Evolutionary conservation across 2,329 filamentous ascomycete genomes (phyloP).

Genomic region (Ascochyta clinopodiicola): DNA sequence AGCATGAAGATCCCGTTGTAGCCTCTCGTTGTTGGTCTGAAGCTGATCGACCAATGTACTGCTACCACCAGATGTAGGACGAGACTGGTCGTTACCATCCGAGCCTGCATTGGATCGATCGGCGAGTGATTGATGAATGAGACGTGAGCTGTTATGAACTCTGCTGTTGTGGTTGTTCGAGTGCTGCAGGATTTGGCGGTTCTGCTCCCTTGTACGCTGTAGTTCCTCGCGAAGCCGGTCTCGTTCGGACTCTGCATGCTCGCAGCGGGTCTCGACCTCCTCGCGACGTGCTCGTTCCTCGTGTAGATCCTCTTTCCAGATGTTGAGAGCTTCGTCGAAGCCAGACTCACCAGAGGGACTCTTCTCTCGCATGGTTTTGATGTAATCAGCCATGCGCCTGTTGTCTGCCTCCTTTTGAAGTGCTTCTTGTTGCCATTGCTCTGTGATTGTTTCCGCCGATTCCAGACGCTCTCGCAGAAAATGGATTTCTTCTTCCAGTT

Average conservation of each 20-base stretch:
- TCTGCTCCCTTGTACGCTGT: conserved; percentile 66
- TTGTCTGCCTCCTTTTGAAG: conserved; percentile 84
- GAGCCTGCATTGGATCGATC: conserved; percentile 49
- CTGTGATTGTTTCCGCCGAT: conserved; percentile 81
- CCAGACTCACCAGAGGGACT: conserved; percentile 46
- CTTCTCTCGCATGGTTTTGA: conserved; percentile 66
- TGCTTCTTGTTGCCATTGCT: conserved; percentile 78
- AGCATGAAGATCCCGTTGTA: conserved; percentile 89
- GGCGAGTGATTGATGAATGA: conserved; percentile 48
- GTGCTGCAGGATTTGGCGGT: conserved; percentile 39
- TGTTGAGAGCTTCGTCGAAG: conserved; percentile 63
- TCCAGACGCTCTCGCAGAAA: conserved; percentile 87
- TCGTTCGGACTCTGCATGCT: conserved; percentile 90
- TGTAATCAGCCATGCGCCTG: conserved; percentile 81
- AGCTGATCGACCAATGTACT: conserved; percentile 84
- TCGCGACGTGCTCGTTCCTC: conserved; percentile 89
- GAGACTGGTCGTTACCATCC: conserved; percentile 47
- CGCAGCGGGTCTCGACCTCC: conserved; percentile 83
- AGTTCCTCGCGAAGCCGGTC: conserved; percentile 83
- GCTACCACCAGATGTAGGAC: conserved; percentile 52
- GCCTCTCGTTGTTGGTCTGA: conserved; percentile 88
- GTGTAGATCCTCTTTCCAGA: conserved; percentile 94
- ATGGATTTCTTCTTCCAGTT: conserved; percentile 83
- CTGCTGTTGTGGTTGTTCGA: conserved; percentile 48
- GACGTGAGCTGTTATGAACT: conserved; percentile 47